Conservation (phyloP, 345 rosid species). For the Cardamine resedifolia region DNA sequence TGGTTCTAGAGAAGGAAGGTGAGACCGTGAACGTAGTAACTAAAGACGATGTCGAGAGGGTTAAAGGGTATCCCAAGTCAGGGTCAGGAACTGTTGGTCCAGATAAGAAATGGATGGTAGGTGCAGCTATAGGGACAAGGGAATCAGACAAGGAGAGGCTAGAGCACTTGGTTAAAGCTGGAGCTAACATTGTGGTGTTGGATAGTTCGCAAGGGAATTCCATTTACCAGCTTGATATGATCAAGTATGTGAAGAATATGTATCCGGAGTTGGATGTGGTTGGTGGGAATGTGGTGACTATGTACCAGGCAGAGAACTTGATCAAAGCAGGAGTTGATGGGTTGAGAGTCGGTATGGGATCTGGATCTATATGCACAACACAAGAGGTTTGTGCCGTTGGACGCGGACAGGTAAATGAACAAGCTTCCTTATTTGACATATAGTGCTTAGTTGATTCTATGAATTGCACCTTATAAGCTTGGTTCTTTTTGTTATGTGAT, state of each 20-base stretch:
- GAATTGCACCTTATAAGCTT: neutral
- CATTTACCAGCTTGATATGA: slow-evolving; percentile 81
- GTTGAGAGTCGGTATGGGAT: slow-evolving; percentile 90
- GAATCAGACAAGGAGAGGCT: slow-evolving; percentile 79
- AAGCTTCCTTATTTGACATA: neutral
- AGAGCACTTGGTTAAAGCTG: slow-evolving; percentile 81
- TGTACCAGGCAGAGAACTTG: slow-evolving; percentile 82
- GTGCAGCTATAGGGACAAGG: slow-evolving; percentile 83
- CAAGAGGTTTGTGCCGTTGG: slow-evolving; percentile 98
- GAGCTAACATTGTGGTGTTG: slow-evolving; percentile 66
- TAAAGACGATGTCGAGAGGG: slow-evolving; percentile 70
- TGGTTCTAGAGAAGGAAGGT: slow-evolving; percentile 53
- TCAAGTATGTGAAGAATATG: slow-evolving; percentile 59
- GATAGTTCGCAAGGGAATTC: slow-evolving; percentile 98
- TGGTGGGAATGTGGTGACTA: slow-evolving; percentile 89
- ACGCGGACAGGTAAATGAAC: slow-evolving; percentile 70
- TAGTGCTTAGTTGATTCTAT: neutral
- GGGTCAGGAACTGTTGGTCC: slow-evolving; percentile 64
- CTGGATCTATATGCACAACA: slow-evolving; percentile 93
- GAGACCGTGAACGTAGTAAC: slow-evolving; percentile 64
- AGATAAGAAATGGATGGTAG: slow-evolving; percentile 84
- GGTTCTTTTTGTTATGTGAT: neutral
- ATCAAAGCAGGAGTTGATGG: slow-evolving; percentile 83
- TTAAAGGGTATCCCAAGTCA: slow-evolving; percentile 66
- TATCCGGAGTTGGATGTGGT: slow-evolving; percentile 81